Evolutionary conservation across 139 green algal genomes (phyloP).

Genomic region (Coelastrella sp.): DNA sequence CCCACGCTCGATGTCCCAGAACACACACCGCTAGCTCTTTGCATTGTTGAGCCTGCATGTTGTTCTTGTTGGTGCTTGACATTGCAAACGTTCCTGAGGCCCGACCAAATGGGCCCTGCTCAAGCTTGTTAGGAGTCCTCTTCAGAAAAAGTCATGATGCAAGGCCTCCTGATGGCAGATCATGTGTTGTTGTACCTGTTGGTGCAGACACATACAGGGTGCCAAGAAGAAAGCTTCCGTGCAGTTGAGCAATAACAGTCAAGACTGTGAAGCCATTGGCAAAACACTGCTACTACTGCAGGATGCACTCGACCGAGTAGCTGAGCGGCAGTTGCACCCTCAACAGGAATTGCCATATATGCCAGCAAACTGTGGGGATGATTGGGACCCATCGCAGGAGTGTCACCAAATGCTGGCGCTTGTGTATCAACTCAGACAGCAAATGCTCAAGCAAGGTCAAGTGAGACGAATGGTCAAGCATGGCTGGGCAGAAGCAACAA

Average conservation of each 20-base stretch:
- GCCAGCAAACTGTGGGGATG: not conserved
- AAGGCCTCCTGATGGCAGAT: no score
- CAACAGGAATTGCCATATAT: no score
- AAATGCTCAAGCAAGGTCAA: slow-evolving; percentile 28
- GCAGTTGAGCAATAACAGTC: slow-evolving; percentile 5
- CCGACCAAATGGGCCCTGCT: no score
- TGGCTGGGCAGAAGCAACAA: no score
- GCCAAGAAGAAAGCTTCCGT: slow-evolving; percentile 13
- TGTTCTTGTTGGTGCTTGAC: not conserved
- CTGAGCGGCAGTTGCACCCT: not conserved
- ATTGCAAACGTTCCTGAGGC: not conserved
- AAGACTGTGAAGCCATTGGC: slow-evolving; percentile 1
- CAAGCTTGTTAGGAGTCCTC: no score
- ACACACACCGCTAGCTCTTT: not conserved
- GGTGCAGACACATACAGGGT: slow-evolving; percentile 11
- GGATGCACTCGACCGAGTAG: not conserved
- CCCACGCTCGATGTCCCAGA: not conserved
- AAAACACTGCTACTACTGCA: slow-evolving; percentile 3
- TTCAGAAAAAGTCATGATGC: no score
- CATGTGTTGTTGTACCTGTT: not conserved
- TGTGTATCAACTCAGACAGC: not conserved
- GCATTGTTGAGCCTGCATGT: not conserved
- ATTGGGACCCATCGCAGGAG: not conserved
- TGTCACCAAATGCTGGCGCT: slow-evolving; percentile 24
- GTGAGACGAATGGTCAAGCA: not conserved